Base-by-base conservation (phyloP, 345 rosid genomes). In the Gossypioides kirkii region DNA sequence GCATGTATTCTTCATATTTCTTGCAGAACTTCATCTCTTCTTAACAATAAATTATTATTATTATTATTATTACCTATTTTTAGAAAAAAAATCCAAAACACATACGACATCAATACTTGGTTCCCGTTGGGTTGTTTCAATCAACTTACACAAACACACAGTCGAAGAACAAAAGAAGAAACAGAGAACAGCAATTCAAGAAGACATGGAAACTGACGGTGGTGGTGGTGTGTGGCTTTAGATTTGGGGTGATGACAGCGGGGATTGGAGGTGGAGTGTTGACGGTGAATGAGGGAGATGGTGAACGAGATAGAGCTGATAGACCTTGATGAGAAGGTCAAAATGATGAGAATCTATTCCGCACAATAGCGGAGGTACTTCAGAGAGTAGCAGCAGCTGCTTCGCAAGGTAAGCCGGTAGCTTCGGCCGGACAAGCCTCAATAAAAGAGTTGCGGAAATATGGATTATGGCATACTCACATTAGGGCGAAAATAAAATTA, bases 1-100 rank as follows among this genome's bases (percentile, higher is more conserved):
- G 87, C 95, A 90, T 86, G 88, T 87, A 92, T 77, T 89, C 95
- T 26, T 82, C 88, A 54, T 91, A 94, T 76, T 84, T 91, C 87
- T 91, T 94, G 85, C 95, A 91, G 64, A 91, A 94, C 89, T 94
- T 92, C 97, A 94, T 94, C 69, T 60, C 1, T 50, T 26, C 14
- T 64, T 4, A 12, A 2, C n/a, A 3, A 14, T 14, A 14, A 49
- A 49, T 49, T 49, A 1, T 16, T 49, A 49, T 32, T 32, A 4
- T 32, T 32, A 28, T 28, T 28, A 3, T 28, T 28, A 28, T 3
- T 26, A n/a, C n/a, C n/a, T n/a, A n/a, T n/a, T n/a, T n/a, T n/a
- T n/a, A n/a, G n/a, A n/a, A n/a, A n/a, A n/a, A n/a, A 3, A 10
- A 47, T 14, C 7, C 53, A 4, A 12, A 49, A 14, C n/a, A 49